Evolutionary conservation across 106 monocot genomes (phyloP).

Genomic region (Chionographis japonica): DNA sequence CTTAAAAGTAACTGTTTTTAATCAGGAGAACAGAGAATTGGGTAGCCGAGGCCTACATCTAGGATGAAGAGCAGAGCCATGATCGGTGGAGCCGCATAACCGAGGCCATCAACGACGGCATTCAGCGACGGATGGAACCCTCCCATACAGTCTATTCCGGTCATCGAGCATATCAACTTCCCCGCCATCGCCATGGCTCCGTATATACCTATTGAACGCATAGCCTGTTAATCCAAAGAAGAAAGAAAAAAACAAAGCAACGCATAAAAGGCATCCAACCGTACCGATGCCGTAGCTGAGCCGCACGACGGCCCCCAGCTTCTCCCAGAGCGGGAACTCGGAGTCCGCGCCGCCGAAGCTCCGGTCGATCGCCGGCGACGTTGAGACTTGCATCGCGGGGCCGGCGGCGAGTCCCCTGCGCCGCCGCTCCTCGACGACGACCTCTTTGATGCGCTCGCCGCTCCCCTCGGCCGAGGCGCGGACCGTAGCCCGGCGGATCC

Average conservation of each 20-base stretch:
- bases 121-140: slow-evolving; percentile 72
- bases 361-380: slow-evolving; percentile 21
- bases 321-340: slow-evolving; percentile 75
- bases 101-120: slow-evolving; percentile 82
- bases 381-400: slow-evolving; percentile 26
- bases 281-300: slow-evolving; percentile 86
- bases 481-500: slow-evolving; percentile 1
- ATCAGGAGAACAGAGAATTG: neutral
- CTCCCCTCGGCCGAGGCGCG: slow-evolving; percentile 38
- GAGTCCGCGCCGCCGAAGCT: slow-evolving; percentile 29
- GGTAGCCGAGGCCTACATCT: slow-evolving; percentile 49
- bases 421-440: slow-evolving; percentile 6
- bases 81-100: slow-evolving; percentile 92
- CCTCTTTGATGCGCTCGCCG: slow-evolving; percentile 24
- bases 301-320: slow-evolving; percentile 72
- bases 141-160: slow-evolving; percentile 68
- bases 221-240: neutral
- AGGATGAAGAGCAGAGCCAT: slow-evolving; percentile 95
- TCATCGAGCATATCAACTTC: slow-evolving; percentile 73
- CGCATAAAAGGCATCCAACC: neutral
- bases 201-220: slow-evolving; percentile 57
- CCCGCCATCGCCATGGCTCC: slow-evolving; percentile 89
- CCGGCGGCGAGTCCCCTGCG: slow-evolving; percentile 17
- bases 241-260: neutral
- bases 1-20: no score